Evolutionary conservation across 805 yeast genomes (phyloP).

Genomic region (Teunomyces lycoperdinae): DNA sequence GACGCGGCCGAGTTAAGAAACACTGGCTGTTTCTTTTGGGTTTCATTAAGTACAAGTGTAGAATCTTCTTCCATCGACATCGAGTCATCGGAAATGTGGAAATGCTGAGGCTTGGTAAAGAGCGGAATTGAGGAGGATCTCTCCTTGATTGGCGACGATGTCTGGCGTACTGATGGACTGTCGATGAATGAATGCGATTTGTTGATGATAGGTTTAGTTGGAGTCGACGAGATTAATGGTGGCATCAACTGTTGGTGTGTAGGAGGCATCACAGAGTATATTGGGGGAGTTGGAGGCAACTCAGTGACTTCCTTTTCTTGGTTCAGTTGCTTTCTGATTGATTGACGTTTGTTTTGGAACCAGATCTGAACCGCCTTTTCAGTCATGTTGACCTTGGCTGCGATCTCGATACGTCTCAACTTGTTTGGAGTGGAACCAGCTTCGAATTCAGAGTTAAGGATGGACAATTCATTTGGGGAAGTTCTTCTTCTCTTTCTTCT

Average conservation of each 20-base stretch:
- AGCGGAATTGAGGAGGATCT: conserved; percentile 8
- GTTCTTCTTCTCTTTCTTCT: conserved; percentile 96
- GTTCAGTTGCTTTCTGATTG: conserved; percentile 52
- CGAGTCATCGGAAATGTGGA: not conserved
- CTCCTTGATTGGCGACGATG: conserved; percentile 3
- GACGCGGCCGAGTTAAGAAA: conserved; percentile 26
- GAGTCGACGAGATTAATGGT: conserved; percentile 13
- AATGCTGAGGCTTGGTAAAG: conserved; percentile 2
- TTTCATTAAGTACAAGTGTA: conserved; percentile 20
- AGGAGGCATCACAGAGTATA: not conserved
- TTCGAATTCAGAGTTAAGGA: conserved; percentile 77
- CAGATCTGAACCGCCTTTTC: conserved; percentile 97
- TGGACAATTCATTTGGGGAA: conserved; percentile 77
- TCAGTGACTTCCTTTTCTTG: conserved; percentile 41
- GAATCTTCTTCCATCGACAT: conserved; percentile 2
- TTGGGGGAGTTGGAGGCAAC: conserved; percentile 40
- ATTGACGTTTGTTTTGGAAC: conserved; percentile 95
- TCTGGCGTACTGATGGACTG: conserved; percentile 5
- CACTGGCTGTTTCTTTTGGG: conserved; percentile 35
- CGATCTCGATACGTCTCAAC: conserved; percentile 71
- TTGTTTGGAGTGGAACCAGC: conserved; percentile 80
- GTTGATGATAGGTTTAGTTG: conserved; percentile 11
- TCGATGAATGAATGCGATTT: conserved; percentile 11
- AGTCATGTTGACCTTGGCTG: conserved; percentile 82
- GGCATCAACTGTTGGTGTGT: not conserved